These are phyloP conservation scores for Nemania sp. DNA, from an alignment of 2,329 filamentous ascomycete genomes.

Conservation along the genomic window DNA sequence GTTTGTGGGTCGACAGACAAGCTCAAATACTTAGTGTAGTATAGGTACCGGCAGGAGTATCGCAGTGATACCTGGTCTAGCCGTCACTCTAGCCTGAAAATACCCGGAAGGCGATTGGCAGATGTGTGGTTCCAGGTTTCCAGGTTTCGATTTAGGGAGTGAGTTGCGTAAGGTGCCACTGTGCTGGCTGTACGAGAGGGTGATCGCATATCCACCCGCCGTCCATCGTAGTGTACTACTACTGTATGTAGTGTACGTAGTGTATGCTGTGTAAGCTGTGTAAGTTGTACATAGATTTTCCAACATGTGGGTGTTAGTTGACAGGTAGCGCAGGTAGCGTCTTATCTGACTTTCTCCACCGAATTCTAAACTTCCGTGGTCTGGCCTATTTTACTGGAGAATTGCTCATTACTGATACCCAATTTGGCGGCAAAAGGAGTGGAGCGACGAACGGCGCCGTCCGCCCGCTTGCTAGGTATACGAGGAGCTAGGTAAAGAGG, in stretches of 20 bases:
- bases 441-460: conserved; percentile 11
- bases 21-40: conserved; percentile 14
- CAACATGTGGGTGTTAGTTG: not conserved
- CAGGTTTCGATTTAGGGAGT: conserved; percentile 3
- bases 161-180: conserved; percentile 9
- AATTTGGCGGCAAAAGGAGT: conserved; percentile 3
- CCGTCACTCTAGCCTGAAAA: not conserved
- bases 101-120: conserved; percentile 31
- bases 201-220: conserved; percentile 5
- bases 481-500: not conserved
- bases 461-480: not conserved
- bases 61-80: conserved; percentile 6
- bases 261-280: no score
- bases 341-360: conserved; percentile 36
- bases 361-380: conserved; percentile 13
- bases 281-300: not conserved
- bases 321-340: not conserved
- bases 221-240: not conserved
- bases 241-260: no score
- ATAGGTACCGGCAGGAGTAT: conserved; percentile 13
- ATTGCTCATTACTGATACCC: conserved; percentile 7
- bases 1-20: conserved; percentile 29
- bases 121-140: conserved; percentile 8
- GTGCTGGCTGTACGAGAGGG: conserved; percentile 9
- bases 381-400: conserved; percentile 14